Percentiles rank a stretch among this genome's conserved stretches.
Conservation (phyloP, 2,329 filamentous ascomycete species). For the Hypoxylon sp. region DNA sequence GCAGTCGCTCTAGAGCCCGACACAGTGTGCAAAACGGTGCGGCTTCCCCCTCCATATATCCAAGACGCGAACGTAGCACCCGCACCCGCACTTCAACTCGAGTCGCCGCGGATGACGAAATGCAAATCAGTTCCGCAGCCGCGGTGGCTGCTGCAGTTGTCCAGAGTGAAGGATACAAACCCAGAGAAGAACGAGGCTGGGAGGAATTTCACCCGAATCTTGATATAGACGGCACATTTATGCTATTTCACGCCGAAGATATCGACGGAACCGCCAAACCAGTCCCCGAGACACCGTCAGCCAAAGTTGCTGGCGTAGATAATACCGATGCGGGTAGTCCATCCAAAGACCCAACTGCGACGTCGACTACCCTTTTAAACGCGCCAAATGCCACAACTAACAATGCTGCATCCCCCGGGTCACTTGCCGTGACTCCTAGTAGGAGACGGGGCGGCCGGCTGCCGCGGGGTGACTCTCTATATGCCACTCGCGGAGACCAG, state of each 20-base stretch:
- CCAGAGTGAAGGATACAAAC: slow-evolving; percentile 96
- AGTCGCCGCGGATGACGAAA: slow-evolving; percentile 66
- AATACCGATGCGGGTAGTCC: slow-evolving; percentile 60
- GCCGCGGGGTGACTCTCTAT: slow-evolving; percentile 66
- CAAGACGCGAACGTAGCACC: slow-evolving; percentile 68
- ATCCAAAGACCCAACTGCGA: slow-evolving; percentile 58
- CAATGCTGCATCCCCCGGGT: slow-evolving; percentile 46
- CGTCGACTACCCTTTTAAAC: slow-evolving; percentile 55
- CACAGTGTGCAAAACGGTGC: slow-evolving; percentile 63
- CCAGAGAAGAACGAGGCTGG: slow-evolving; percentile 95
- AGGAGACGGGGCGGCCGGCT: slow-evolving; percentile 60
- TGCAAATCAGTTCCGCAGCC: slow-evolving; percentile 87
- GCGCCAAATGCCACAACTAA: slow-evolving; percentile 56
- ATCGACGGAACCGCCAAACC: slow-evolving; percentile 78
- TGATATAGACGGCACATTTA: slow-evolving; percentile 85
- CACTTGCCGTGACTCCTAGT: slow-evolving; percentile 54
- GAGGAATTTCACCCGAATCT: slow-evolving; percentile 97
- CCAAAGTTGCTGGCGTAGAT: slow-evolving; percentile 52
- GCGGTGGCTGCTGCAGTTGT: slow-evolving; percentile 88
- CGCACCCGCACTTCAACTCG: slow-evolving; percentile 66
- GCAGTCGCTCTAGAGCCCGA: slow-evolving; percentile 64
- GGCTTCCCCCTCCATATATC: slow-evolving; percentile 60
- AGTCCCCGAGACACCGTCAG: slow-evolving; percentile 52
- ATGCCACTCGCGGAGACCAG: slow-evolving; percentile 62
- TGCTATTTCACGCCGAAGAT: slow-evolving; percentile 83